These are phyloP conservation scores for Emiliania huxleyi DNA, from an alignment of 78 protist genomes.

Conservation along the genomic window DNA sequence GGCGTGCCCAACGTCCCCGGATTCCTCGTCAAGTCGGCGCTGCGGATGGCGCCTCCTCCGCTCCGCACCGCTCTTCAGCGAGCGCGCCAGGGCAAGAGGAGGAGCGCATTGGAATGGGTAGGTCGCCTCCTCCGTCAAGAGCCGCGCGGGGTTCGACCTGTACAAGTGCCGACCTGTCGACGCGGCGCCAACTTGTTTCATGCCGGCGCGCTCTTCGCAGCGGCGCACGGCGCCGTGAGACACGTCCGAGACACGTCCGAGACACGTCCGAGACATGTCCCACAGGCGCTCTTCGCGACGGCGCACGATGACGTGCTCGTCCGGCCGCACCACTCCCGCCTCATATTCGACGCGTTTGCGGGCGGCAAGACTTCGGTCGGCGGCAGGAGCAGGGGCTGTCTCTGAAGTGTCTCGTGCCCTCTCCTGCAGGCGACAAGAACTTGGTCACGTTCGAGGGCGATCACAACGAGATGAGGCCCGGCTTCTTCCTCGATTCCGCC, in stretches of 20 bases:
- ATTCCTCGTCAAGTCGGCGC: neutral
- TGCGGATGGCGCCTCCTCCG: no score
- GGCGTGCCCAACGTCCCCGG: neutral
- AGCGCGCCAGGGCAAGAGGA: no score
- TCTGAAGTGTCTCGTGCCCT: no score
- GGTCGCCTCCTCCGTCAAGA: neutral
- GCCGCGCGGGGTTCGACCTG: neutral
- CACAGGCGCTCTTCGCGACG: constrained; percentile 65
- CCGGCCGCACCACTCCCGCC: constrained; percentile 56
- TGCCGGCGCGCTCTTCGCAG: constrained; percentile 70
- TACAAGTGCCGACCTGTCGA: constrained; percentile 9
- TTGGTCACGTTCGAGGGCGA: constrained; percentile 67
- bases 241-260: no score
- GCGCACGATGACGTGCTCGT: constrained; percentile 67
- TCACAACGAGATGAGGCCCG: constrained; percentile 72
- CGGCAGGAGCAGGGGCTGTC: no score
- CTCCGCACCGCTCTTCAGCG: no score
- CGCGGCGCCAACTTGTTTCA: neutral
- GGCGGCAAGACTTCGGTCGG: constrained; percentile 72
- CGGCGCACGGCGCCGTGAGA: constrained; percentile 58
- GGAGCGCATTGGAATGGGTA: no score
- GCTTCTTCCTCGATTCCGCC: constrained; percentile 67
- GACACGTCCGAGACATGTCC: no score
- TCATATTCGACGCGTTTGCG: constrained; percentile 43
- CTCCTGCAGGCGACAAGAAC: constrained; percentile 78